Percentiles rank a stretch among this genome's conserved stretches.
Evolutionary conservation across 345 rosid species (phyloP).

Genomic region (Hibiscus mutabilis): DNA sequence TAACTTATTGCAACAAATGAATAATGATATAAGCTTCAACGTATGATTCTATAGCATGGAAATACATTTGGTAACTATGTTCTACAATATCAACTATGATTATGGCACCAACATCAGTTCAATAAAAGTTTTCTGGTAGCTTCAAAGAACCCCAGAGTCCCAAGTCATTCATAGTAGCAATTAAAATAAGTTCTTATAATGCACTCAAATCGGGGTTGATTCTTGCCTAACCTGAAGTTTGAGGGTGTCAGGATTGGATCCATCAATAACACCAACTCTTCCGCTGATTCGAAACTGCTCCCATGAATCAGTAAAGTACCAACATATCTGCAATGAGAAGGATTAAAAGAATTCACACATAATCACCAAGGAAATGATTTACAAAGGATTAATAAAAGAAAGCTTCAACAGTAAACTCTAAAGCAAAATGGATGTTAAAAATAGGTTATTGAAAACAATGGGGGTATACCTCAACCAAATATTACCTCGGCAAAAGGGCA

Average conservation of each 20-base stretch:
- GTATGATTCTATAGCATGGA: background rate
- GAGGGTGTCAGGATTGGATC: slow-evolving; percentile 41
- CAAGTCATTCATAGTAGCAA: background rate
- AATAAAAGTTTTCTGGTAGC: no score
- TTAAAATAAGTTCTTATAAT: background rate
- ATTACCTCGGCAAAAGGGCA: slow-evolving; percentile 77
- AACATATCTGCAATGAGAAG: slow-evolving; percentile 47
- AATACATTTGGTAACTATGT: background rate
- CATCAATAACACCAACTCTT: slow-evolving; percentile 63
- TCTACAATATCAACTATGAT: background rate
- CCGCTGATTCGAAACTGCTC: slow-evolving; percentile 90
- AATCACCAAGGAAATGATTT: background rate
- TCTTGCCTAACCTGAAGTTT: slow-evolving; percentile 55
- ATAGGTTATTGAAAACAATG: background rate
- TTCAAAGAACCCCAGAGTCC: background rate
- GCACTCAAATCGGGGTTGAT: background rate
- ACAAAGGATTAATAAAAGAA: background rate
- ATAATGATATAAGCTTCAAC: background rate
- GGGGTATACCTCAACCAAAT: background rate
- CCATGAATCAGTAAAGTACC: slow-evolving; percentile 88
- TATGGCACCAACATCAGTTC: background rate
- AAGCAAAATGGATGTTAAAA: background rate
- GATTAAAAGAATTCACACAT: background rate
- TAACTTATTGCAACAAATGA: background rate
- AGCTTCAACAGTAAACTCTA: background rate